Evolutionary conservation across 2,329 filamentous ascomycete genomes (phyloP), one percentile per base, ranked within the genome.

Genomic region (Aplosporella prunicola): DNA sequence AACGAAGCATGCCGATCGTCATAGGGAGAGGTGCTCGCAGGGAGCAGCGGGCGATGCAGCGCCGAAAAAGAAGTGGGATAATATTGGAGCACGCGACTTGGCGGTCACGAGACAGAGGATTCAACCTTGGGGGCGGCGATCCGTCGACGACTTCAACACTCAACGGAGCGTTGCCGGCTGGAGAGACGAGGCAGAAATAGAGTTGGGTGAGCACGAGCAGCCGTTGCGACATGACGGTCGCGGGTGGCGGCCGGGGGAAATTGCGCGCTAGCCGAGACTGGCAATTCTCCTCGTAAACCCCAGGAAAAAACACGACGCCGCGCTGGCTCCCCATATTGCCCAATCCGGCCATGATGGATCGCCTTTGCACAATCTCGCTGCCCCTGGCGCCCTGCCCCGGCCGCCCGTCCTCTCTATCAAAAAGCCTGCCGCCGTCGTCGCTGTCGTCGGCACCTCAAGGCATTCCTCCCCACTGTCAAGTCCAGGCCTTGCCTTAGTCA

Each of bases 61-160:
- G n/a, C n/a, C 13, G 26, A 24, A 27, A 13, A 30, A 20, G 9
- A 36, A 36, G 34, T 36, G 34, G 34, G 30, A 30, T 42, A 52
- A 50, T 47, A 49, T 38, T 40, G 34, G 35, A 36, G 29, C 42
- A 39, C 34, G 41, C 43, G 40, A 38, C 43, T 36, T 36, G 34
- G 34, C 34, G 20, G 14, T 27, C 34, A 30, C 20, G 18, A 36
- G 29, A 36, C 34, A 27, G 22, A 23, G 26, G 25, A 23, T n/a
- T n/a, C n/a, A n/a, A n/a, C n/a, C n/a, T n/a, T n/a, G n/a, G n/a
- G n/a, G n/a, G n/a, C n/a, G n/a, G n/a, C n/a, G n/a, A n/a, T n/a
- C n/a, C n/a, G n/a, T n/a, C n/a, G n/a, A n/a, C n/a, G n/a, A n/a
- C n/a, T n/a, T n/a, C n/a, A n/a, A n/a, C n/a, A n/a, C n/a, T n/a